Evolutionary conservation across 2,329 filamentous ascomycete genomes (phyloP), one percentile per base, ranked within the genome.

Genomic region (Phialophora verrucosa): DNA sequence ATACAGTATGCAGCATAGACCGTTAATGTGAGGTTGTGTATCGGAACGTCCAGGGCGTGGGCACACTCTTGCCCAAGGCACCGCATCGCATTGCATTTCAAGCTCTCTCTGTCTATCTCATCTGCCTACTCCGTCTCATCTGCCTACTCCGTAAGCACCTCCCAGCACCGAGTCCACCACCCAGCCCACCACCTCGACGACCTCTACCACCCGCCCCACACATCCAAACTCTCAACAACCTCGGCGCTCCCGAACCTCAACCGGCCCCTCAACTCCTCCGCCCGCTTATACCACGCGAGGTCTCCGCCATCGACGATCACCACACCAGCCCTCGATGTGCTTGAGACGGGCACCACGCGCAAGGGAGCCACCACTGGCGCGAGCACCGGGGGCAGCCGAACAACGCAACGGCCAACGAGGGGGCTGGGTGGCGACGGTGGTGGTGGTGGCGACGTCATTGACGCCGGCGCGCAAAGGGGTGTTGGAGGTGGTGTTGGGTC

Each of bases 181-280:
- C 27, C 27, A 27, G 27, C 27, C 23, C 49, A 7, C 49, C 49
- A 10, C 47, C 20, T 11, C 47, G 25, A 17, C 35, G 4, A 2
- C 35, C 35, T 42, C 38, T 29, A 51, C 23, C 49, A 51, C 3
- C 49, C 23, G 20, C 49, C 27, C 49, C 49, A 51, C 20, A 51
- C 49, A 51, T 51, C 49, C 49, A 14, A 5, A 14, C 49, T 51
- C 49, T 51, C 49, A 23, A 51, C 49, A 27, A 27, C 49, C 11
- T 29, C 49, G 4, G 49, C 49, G 20, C 25, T 29, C 49, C 49
- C 49, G 14, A 51, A 51, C 49, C 49, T 51, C 49, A 51, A 23
- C 49, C 25, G 4, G 0, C 49, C 49, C 49, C 23, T 27, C 49
- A 51, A 51, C 49, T 27, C 49, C 49, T 12, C 49, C 23, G 2